Base-by-base conservation (phyloP, 768 basidiomycete species). In the Lentinus tigrinus region DNA sequence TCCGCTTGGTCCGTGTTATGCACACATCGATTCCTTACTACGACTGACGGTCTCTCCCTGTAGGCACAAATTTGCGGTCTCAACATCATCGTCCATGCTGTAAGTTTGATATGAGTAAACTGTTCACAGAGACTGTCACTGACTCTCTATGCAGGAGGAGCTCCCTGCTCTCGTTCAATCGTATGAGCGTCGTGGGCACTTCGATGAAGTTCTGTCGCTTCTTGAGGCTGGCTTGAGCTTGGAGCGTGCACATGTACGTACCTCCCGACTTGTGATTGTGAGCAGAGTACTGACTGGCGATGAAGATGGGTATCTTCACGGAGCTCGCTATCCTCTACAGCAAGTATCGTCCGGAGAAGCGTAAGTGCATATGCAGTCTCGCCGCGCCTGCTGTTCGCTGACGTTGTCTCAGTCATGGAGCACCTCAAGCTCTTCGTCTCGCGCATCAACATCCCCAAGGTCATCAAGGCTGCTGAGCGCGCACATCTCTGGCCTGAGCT, bases 381-480 rank as follows among this genome's bases (percentile, higher is more conserved):
- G 13, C 14, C 34, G 2, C 26, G 23, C 24, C 26, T 27, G 27
- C 3, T 10, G 23, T 51, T 28, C 49, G 47, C 57, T 56, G 26
- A 58, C 59, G 40, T 50, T 21, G 48, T 14, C 56, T 4, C 51
- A 97, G 93, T 98, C 60, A 97, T 99, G 95, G 97, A 99, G 67
- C 97, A 98, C 75, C 81, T 99, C 63, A 98, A 96, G 72, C 82
- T 98, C 43, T 99, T 97, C 66, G 91, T 93, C 31, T 85, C 92
- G 37, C 89, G 95, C 52, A 95, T 96, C 81, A 98, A 99, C 76
- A 98, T 99, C 66, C 97, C 97, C 50, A 98, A 99, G 84, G 96
- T 98, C 67, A 95, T 98, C 79, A 90, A 88, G 75, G 93, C 95
- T 10, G 85, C 95, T 3, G 96, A 98, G 78, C 91, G 89, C 67